Evolutionary conservation across 2,329 filamentous ascomycete genomes (phyloP), one percentile per base, ranked within the genome.

Genomic region (Stagonosporopsis tanaceti): DNA sequence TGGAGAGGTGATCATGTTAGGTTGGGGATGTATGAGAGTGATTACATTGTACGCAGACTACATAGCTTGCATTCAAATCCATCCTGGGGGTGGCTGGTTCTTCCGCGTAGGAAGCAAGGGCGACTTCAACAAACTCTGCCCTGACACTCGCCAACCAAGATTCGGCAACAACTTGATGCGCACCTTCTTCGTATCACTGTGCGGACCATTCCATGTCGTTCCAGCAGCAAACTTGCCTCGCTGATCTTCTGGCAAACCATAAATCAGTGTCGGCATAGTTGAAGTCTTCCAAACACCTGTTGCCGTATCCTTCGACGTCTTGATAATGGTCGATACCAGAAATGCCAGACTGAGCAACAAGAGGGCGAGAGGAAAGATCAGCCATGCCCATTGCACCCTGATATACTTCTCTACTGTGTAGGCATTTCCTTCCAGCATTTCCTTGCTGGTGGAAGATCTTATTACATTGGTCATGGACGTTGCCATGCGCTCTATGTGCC

Each of bases 241-340:
- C 0, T 62, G 51, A 1, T 69, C 66, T 9, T 66, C 55, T 0
- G 67, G 67, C 1, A 73, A 35, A 2, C 71, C 58, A 27, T 73
- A 72, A 1, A 72, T 62, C 0, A 74, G 54, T 1, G 67, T 60
- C 0, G 72, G 68, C 62, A 75, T 68, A 0, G 70, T 61, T 4
- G 72, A 75, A 1, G 64, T 75, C 25, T 76, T 76, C 71, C 70
- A 76, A 0, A 71, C 34, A 0, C 64, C 67, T 1, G 42, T 48
- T 0, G 12, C 51, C 1, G 40, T 47, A 8, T 65, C 62, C 5
- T 47, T 57, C 0, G 67, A 63, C 2, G 63, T 72, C 30, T 62
- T 66, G 3, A 61, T 24, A 0, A 74, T 69, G 0, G 72, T 74
- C 0, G 51, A 47, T 1, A 66, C 47, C 6, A 75, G 47, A 34